Percentiles rank a stretch among this genome's conserved stretches.
Evolutionary conservation across 176 grass and related monocot species (phyloP).

Genomic region (Aegilops sharonensis): DNA sequence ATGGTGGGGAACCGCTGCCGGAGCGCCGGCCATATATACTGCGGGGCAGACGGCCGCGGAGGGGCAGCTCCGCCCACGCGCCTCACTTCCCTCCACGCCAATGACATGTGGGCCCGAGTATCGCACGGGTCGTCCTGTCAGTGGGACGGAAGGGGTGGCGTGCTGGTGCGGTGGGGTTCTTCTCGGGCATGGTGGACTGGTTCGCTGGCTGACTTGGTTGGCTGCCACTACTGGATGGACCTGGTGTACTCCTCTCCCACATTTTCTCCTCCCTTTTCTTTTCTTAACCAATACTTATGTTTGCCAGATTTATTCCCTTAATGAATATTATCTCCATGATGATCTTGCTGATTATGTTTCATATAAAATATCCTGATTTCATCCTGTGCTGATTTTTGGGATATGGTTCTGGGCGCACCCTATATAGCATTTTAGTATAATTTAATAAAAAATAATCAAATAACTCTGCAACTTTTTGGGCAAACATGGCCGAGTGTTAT

Average conservation of each 20-base stretch:
- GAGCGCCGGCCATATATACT: constrained; percentile 12
- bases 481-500: too few relatives aligned
- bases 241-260: not conserved
- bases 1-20: constrained; percentile 20
- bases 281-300: not conserved
- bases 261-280: too few relatives aligned
- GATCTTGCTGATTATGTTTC: not conserved
- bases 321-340: not conserved
- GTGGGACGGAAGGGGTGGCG: not conserved
- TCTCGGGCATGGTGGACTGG: constrained; percentile 11
- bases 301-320: not conserved
- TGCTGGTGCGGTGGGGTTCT: not conserved
- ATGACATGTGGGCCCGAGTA: fast-evolving
- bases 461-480: too few relatives aligned
- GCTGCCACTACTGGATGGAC: constrained; percentile 32
- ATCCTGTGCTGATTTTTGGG: too few relatives aligned
- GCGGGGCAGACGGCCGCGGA: not conserved
- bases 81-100: fast-evolving
- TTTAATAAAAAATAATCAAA: too few relatives aligned
- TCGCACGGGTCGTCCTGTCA: fast-evolving
- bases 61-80: not conserved
- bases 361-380: not conserved
- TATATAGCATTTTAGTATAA: too few relatives aligned
- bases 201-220: constrained; percentile 68
- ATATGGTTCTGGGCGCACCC: too few relatives aligned